These are phyloP conservation scores for Carex arenaria DNA, from an alignment of 202 grass and related monocot genomes.

Conservation along the genomic window DNA sequence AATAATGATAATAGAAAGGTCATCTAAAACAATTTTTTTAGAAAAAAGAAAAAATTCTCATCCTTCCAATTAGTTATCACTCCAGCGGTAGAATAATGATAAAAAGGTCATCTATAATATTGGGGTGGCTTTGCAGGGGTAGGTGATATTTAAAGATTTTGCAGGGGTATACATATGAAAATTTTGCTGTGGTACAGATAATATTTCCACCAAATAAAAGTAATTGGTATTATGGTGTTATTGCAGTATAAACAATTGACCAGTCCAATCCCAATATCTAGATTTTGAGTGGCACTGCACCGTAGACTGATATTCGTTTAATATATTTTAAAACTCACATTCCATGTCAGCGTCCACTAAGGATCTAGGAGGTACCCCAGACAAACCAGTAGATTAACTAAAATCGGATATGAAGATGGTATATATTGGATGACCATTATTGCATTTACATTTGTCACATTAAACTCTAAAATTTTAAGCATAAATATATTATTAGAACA, in stretches of 20 bases:
- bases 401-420: conserved; percentile 9
- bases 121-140: background rate
- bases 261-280: no score
- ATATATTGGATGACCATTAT: background rate
- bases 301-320: no score
- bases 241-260: background rate
- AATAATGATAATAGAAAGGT: background rate
- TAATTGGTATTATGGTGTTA: background rate
- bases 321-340: background rate
- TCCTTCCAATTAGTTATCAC: background rate
- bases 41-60: background rate
- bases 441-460: background rate
- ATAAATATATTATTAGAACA: conserved; percentile 11
- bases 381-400: background rate
- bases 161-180: background rate
- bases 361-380: background rate
- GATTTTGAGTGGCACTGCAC: no score
- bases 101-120: background rate
- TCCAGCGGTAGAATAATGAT: background rate
- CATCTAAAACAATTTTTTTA: background rate
- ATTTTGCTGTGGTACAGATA: background rate
- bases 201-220: background rate
- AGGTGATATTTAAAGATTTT: background rate
- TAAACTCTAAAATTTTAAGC: background rate
- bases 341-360: background rate